Evolutionary conservation across 352 stramenopile genomes (phyloP), one percentile per base, ranked within the genome.

Genomic region (Pythium aristosporum): DNA sequence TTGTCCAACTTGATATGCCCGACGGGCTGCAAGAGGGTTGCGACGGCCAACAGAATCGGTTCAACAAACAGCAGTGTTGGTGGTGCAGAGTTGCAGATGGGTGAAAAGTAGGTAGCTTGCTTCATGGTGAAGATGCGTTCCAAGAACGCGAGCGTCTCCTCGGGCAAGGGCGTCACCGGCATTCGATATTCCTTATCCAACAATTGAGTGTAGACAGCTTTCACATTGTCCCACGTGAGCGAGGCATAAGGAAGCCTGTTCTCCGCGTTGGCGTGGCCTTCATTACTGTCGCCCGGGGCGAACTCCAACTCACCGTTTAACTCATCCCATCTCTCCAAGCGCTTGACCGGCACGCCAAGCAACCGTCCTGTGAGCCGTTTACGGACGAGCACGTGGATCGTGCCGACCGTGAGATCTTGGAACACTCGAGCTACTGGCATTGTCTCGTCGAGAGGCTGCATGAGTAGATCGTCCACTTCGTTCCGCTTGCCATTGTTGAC

Each of bases 251-350:
- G 5, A 5, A 43, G 1, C 37, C 5, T 12, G 37, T 43, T 43
- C 37, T 43, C 37, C 2, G 11, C 2, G 1, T 18, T 2, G 37
- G 11, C 5, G 37, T 18, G 1, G 11, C 1, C 37, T 18, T 18
- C 11, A 5, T 18, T 2, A 5, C 1, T 2, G 11, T 12, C 2
- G 2, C 5, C 37, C 11, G 2, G 2, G 11, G 5, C 1, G 11
- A 6, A 12, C 2, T 2, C 16, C 2, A 43, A 43, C 11, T 12
- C 37, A 12, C 16, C 2, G 37, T 43, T 43, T 5, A 43, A 5
- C 37, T 43, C 11, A 18, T 43, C 37, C 37, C 37, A 43, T 43
- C 37, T 2, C 37, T 43, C 16, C 37, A 18, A 18, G 11, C 37
- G 37, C 5, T 43, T 43, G 37, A 43, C 11, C 5, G 37, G 37